Evolutionary conservation across 2,329 filamentous ascomycete genomes (phyloP).

Genomic region (Scopulariopsis brevicaulis): DNA sequence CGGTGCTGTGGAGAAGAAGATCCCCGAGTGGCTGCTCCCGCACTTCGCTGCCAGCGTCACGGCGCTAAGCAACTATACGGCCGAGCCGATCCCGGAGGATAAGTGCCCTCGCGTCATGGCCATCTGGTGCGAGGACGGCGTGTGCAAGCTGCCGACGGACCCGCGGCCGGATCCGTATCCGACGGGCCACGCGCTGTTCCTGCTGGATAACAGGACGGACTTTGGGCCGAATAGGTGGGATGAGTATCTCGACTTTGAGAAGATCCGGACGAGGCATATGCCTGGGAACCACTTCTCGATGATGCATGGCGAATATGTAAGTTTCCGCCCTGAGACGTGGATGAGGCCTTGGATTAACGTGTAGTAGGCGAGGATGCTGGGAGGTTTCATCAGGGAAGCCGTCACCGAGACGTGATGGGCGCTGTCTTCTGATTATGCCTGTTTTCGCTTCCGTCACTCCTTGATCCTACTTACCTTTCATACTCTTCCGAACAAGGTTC

Average conservation of each 20-base stretch:
- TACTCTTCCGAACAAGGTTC: not conserved
- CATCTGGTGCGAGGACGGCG: constrained; percentile 65
- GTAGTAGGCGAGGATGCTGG: constrained; percentile 22
- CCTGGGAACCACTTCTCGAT: constrained; percentile 66
- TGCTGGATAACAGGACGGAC: constrained; percentile 62
- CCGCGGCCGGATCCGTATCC: constrained; percentile 51
- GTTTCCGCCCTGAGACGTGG: constrained; percentile 7
- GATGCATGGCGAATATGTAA: constrained; percentile 50
- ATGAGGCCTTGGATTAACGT: constrained; percentile 8
- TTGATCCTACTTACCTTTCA: not conserved
- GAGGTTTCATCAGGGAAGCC: constrained; percentile 21
- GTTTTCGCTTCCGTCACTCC: not conserved
- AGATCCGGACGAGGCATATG: constrained; percentile 56
- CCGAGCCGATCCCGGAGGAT: constrained; percentile 47
- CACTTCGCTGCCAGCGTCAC: constrained; percentile 61
- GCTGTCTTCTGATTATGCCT: not conserved
- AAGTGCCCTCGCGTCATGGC: constrained; percentile 50
- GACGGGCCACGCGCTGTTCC: constrained; percentile 52
- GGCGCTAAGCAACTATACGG: constrained; percentile 58
- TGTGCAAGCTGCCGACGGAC: constrained; percentile 55
- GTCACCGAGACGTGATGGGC: constrained; percentile 8
- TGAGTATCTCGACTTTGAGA: constrained; percentile 47
- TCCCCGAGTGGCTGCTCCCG: constrained; percentile 61
- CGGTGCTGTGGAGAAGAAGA: constrained; percentile 30
- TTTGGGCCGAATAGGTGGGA: constrained; percentile 62